A percentile compares a stretch with the other conserved stretches of the same genome.
These are phyloP conservation scores for Tinospora cordifolia DNA, from an alignment of 164 flowering plant species.

Conservation along the genomic window DNA sequence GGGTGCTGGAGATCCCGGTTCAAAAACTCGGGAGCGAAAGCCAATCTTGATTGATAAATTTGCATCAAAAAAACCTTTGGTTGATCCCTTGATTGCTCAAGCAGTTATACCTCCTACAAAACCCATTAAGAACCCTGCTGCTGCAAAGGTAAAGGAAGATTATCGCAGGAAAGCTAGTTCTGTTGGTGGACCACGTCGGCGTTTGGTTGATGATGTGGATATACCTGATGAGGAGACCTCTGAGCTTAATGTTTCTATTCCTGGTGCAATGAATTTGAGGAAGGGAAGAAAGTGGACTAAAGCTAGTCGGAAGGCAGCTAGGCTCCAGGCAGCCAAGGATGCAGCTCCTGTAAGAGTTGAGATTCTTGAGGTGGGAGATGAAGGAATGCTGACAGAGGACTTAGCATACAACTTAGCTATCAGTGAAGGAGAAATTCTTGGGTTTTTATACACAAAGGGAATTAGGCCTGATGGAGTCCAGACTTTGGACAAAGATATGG, in stretches of 20 bases:
- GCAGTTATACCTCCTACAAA: slow-evolving; percentile 60
- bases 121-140: slow-evolving; percentile 43
- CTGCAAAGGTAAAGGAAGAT: slow-evolving; percentile 56
- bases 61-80: slow-evolving; percentile 63
- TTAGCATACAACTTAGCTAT: slow-evolving; percentile 69
- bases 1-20: slow-evolving; percentile 20
- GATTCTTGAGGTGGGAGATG: slow-evolving; percentile 81
- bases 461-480: slow-evolving; percentile 75
- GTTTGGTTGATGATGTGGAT: slow-evolving; percentile 32
- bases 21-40: slow-evolving; percentile 45
- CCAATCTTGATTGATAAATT: slow-evolving; percentile 84
- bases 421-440: slow-evolving; percentile 81
- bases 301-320: slow-evolving; percentile 82
- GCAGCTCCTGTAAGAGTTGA: slow-evolving; percentile 88
- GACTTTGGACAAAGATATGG: slow-evolving; percentile 66
- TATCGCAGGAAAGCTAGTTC: slow-evolving; percentile 46
- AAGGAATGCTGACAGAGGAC: slow-evolving; percentile 78
- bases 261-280: slow-evolving; percentile 46
- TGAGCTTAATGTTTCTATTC: slow-evolving; percentile 49
- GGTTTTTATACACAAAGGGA: slow-evolving; percentile 63
- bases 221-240: slow-evolving; percentile 56
- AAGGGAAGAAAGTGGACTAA: slow-evolving; percentile 88
- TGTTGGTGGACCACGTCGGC: slow-evolving; percentile 46
- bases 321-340: slow-evolving; percentile 69
- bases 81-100: slow-evolving; percentile 57